Percentiles rank a stretch among this genome's conserved stretches.
phyloP scores from a whole-genome alignment of 2,329 filamentous ascomycete genomes.

The Fusarium sp. region DNA sequence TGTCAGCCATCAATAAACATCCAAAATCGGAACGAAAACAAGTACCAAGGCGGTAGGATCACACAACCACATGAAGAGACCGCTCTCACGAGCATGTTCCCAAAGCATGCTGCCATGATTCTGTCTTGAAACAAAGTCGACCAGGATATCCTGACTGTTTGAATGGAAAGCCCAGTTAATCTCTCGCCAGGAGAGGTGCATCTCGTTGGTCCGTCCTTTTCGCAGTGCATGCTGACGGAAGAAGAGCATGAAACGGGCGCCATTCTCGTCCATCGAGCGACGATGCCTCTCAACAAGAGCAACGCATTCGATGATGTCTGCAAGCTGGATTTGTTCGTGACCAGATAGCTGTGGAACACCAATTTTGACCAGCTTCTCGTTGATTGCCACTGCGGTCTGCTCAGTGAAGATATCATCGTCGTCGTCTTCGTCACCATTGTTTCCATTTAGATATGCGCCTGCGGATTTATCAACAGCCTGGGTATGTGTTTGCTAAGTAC shows the following conservation, averaged over 20 bases:
- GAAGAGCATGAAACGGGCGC: conserved; percentile 87
- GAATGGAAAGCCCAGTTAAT: conserved; percentile 90
- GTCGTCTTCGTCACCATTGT: conserved; percentile 54
- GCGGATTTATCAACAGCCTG: conserved; percentile 47
- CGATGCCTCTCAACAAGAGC: conserved; percentile 88
- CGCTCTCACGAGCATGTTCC: conserved; percentile 86
- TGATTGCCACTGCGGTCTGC: conserved; percentile 75
- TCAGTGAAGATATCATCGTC: conserved; percentile 78
- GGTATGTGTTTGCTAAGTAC: conserved; percentile 30
- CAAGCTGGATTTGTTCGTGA: conserved; percentile 87
- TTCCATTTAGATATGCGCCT: conserved; percentile 54
- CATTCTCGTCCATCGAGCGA: conserved; percentile 91
- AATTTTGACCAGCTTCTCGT: conserved; percentile 80
- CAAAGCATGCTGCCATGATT: conserved; percentile 85
- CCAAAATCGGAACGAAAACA: conserved; percentile 2
- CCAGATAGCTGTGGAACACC: conserved; percentile 84
- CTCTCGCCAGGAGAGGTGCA: conserved; percentile 80
- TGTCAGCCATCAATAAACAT: conserved; percentile 13
- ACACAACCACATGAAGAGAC: conserved; percentile 94
- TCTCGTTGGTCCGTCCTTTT: conserved; percentile 72
- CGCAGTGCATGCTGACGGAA: conserved; percentile 84
- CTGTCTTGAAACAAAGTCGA: conserved; percentile 84
- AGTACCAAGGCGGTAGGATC: conserved; percentile 81
- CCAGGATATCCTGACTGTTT: conserved; percentile 87
- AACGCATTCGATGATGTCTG: conserved; percentile 86